Conservation (phyloP, 176 grass and related monocot genomes). For the Canna indica region DNA sequence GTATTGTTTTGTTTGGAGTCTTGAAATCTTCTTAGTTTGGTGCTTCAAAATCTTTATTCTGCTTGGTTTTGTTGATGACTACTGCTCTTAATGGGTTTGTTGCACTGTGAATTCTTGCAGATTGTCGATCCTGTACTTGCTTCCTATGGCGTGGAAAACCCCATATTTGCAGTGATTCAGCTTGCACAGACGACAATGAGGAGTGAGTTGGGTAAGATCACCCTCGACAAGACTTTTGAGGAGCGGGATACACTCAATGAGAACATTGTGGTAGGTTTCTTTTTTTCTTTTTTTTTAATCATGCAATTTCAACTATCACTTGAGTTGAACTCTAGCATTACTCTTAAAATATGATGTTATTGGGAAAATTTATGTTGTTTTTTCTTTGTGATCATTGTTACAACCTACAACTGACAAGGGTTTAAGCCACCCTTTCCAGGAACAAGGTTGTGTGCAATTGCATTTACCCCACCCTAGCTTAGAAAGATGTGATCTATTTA, state of each 20-base stretch:
- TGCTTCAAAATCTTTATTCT: not conserved
- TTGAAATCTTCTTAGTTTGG: not conserved
- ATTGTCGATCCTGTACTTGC: slow-evolving; percentile 84
- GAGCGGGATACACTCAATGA: slow-evolving; percentile 77
- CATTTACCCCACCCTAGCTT: no score
- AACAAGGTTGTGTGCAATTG: no score
- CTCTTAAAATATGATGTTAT: no score
- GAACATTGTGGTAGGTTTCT: slow-evolving; percentile 72
- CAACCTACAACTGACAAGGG: no score
- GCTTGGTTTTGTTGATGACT: not conserved
- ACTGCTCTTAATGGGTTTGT: not conserved
- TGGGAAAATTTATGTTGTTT: no score
- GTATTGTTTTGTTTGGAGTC: slow-evolving; percentile 1
- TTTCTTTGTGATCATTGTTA: no score
- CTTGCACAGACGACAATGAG: slow-evolving; percentile 95
- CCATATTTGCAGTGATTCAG: slow-evolving; percentile 79
- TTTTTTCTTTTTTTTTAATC: not conserved
- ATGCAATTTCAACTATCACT: not conserved
- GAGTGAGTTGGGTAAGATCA: slow-evolving; percentile 93
- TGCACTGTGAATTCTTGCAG: slow-evolving; percentile 26
- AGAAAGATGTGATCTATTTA: no score
- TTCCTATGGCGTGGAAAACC: slow-evolving; percentile 90
- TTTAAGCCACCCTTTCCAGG: no score
- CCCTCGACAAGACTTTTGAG: slow-evolving; percentile 86
- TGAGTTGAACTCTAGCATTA: not conserved